These are phyloP conservation scores for Gracilariopsis chorda DNA, from an alignment of 23 red algal genomes.

Conservation along the genomic window DNA sequence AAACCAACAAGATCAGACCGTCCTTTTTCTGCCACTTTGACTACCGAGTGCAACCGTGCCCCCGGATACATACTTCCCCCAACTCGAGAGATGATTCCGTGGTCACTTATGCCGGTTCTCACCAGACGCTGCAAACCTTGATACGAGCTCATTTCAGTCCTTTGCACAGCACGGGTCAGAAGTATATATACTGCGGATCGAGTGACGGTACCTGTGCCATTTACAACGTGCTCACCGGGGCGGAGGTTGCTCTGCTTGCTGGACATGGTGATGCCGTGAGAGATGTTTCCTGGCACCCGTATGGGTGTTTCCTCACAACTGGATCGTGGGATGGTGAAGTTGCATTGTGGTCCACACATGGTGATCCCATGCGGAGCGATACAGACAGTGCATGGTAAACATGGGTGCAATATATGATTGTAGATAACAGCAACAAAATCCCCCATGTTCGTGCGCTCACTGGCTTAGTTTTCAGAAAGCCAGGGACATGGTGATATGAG, in stretches of 20 bases:
- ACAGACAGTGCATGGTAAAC: too few species aligned
- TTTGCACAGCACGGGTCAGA: slow-evolving; percentile 38
- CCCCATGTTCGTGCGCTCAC: too few species aligned
- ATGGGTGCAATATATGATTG: too few species aligned
- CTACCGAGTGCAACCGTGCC: slow-evolving; percentile 25
- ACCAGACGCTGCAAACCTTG: slow-evolving; percentile 71
- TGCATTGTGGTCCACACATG: slow-evolving; percentile 32
- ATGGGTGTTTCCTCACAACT: slow-evolving; percentile 28
- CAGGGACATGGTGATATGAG: too few species aligned
- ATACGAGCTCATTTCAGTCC: slow-evolving; percentile 74
- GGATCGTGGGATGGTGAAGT: slow-evolving; percentile 53
- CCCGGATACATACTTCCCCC: neutral
- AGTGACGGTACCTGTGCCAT: slow-evolving; percentile 37
- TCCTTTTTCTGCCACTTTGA: neutral
- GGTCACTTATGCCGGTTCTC: slow-evolving; percentile 47
- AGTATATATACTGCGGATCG: slow-evolving; percentile 44
- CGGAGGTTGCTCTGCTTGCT: neutral
- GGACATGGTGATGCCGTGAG: slow-evolving; percentile 8
- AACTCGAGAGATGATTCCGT: slow-evolving; percentile 42
- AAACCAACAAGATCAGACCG: neutral
- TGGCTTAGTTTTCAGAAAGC: too few species aligned
- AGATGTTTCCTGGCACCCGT: slow-evolving; percentile 49
- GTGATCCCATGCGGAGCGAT: too few species aligned
- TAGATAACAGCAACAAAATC: too few species aligned
- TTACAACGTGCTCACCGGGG: slow-evolving; percentile 41